Conservation (phyloP, 441 rosid species). For the Eutrema salsugineum region DNA sequence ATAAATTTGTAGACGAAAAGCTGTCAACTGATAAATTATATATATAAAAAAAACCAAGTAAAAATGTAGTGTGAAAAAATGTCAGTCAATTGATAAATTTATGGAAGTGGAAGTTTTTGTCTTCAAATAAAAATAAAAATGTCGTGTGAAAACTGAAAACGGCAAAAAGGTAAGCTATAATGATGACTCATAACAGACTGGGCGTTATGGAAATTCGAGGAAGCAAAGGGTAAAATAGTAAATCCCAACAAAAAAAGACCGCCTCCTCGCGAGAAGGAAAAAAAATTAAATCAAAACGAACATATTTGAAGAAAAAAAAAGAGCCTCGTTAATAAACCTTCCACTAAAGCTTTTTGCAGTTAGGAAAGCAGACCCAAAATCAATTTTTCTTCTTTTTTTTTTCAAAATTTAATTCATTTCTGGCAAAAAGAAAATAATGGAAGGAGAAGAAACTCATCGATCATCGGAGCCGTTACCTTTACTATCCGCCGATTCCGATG, state of each 20-base stretch:
- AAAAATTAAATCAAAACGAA: conserved; percentile 3
- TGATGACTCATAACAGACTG: not conserved
- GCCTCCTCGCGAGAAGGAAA: not conserved
- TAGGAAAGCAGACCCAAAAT: conserved; percentile 39
- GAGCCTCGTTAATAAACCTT: conserved; percentile 1
- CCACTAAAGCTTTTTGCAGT: conserved; percentile 39
- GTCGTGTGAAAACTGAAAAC: too few species aligned
- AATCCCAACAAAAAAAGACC: not conserved
- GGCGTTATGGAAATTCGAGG: not conserved
- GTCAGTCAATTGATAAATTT: too few species aligned
- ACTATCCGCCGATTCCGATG: conserved; percentile 18
- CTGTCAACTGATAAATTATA: too few species aligned
- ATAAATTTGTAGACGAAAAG: too few species aligned
- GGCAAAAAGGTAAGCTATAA: too few species aligned
- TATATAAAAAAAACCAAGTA: too few species aligned
- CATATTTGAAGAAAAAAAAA: not conserved
- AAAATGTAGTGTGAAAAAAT: too few species aligned
- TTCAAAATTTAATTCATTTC: not conserved
- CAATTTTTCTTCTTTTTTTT: not conserved
- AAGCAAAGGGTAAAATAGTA: conserved; percentile 26
- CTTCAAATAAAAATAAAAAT: too few species aligned
- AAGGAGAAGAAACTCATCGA: conserved; percentile 29
- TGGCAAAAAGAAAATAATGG: not conserved
- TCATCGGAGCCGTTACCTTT: conserved; percentile 24
- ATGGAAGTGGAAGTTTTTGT: too few species aligned